phyloP scores from a whole-genome alignment of 805 yeast genomes.

The Spathaspora passalidarum region DNA sequence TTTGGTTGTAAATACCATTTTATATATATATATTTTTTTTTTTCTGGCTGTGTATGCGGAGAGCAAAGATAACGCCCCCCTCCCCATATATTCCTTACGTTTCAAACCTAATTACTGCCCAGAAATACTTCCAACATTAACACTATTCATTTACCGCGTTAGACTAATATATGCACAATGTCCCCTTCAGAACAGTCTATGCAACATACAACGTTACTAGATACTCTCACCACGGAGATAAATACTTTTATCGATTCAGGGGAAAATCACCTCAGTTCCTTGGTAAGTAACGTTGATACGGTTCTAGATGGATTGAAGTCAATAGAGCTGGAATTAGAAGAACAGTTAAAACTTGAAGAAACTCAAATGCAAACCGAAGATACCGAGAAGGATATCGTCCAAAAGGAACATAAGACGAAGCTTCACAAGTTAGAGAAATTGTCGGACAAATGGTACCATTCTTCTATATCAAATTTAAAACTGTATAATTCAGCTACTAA shows the following conservation, averaged over 20 bases:
- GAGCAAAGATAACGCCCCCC: neutral
- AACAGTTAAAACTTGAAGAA: constrained; percentile 10
- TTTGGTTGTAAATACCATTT: no score
- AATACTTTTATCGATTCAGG: constrained; percentile 22
- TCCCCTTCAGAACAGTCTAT: neutral
- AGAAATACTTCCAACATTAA: no score
- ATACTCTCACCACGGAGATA: constrained; percentile 25
- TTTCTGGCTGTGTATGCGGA: neutral
- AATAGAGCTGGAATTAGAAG: constrained; percentile 21
- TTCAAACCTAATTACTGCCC: neutral
- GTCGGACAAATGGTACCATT: constrained; percentile 33
- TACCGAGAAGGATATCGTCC: neutral
- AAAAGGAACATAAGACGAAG: neutral
- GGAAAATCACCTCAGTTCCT: constrained; percentile 13
- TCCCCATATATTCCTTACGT: no score
- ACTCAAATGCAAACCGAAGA: constrained; percentile 6
- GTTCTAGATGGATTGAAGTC: constrained; percentile 22
- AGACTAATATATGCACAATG: neutral
- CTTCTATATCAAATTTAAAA: constrained; percentile 30
- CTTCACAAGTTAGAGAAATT: constrained; percentile 13
- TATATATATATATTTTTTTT: neutral
- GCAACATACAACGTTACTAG: constrained; percentile 17
- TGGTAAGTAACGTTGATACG: constrained; percentile 20
- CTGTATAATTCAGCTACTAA: constrained; percentile 32
- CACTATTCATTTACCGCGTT: no score